These are phyloP conservation scores for Linnemannia schmuckeri DNA, from an alignment of 192 early-diverging fungal genomes.

Conservation along the genomic window DNA sequence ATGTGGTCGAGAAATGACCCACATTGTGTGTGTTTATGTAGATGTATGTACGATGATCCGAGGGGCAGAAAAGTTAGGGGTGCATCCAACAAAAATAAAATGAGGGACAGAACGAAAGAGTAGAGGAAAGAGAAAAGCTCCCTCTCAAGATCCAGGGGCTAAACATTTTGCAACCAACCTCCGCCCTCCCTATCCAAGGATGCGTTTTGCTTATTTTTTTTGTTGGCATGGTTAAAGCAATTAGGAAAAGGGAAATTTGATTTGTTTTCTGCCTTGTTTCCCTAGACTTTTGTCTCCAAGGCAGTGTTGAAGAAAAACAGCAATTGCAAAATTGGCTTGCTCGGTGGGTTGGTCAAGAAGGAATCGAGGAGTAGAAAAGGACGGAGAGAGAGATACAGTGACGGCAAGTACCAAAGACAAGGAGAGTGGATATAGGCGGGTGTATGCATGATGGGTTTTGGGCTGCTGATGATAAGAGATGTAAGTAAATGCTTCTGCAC, in stretches of 20 bases:
- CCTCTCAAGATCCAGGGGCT: background rate
- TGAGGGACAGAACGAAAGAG: too few species aligned
- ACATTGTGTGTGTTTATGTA: background rate
- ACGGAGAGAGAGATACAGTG: background rate
- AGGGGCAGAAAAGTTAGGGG: background rate
- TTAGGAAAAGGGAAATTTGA: background rate
- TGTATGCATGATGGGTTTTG: too few species aligned
- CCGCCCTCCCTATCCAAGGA: background rate
- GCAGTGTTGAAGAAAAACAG: background rate
- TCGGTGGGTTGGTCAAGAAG: background rate
- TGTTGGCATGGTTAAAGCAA: background rate
- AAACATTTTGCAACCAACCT: background rate
- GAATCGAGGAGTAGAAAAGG: background rate
- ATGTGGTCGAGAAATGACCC: background rate
- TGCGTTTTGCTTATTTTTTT: background rate
- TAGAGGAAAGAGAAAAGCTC: background rate
- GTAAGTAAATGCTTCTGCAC: too few species aligned
- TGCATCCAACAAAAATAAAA: background rate
- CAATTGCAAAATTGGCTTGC: background rate
- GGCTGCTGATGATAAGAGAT: too few species aligned
- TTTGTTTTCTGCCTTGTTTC: background rate
- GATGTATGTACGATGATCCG: background rate
- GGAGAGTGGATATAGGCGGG: too few species aligned
- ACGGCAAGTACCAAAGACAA: too few species aligned
- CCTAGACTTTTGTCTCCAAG: background rate